Conservation (phyloP, 2,329 filamentous ascomycete genomes). For the Talaromyces albobiverticillius region DNA sequence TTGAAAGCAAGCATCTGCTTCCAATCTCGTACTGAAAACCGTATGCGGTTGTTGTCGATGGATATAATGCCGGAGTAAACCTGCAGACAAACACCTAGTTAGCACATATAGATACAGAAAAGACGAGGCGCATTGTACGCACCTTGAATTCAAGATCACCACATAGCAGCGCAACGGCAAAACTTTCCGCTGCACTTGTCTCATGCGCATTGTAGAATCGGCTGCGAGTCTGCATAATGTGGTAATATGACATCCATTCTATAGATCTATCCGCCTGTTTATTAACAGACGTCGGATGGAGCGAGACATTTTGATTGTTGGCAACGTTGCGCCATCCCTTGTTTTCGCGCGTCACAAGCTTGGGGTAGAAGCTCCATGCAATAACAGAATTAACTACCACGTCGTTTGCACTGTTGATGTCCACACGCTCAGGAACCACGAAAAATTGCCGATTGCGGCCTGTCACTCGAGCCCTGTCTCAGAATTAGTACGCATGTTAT, state of each 20-base stretch:
- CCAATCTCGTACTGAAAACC: conserved; percentile 84
- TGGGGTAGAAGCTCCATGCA: conserved; percentile 94
- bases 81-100: conserved; percentile 36
- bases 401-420: conserved; percentile 77
- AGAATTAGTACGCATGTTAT: neutral
- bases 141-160: conserved; percentile 86
- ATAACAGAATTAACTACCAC: conserved; percentile 75
- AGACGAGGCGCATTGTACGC: conserved; percentile 30
- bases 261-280: conserved; percentile 56
- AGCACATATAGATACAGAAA: neutral
- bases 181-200: conserved; percentile 74
- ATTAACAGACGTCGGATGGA: conserved; percentile 89
- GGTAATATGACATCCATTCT: conserved; percentile 89
- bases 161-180: conserved; percentile 78
- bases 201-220: conserved; percentile 83
- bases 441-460: conserved; percentile 73
- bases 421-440: conserved; percentile 71
- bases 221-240: conserved; percentile 91
- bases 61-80: conserved; percentile 84
- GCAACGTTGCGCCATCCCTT: conserved; percentile 88
- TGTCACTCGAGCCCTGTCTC: conserved; percentile 57
- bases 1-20: conserved; percentile 89
- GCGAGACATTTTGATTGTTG: conserved; percentile 85
- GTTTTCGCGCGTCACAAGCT: conserved; percentile 77
- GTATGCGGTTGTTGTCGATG: conserved; percentile 80